Percentiles rank a stretch among this genome's conserved stretches.
Conservation (phyloP, 306 rosid genomes). For the Comarum palustre region DNA sequence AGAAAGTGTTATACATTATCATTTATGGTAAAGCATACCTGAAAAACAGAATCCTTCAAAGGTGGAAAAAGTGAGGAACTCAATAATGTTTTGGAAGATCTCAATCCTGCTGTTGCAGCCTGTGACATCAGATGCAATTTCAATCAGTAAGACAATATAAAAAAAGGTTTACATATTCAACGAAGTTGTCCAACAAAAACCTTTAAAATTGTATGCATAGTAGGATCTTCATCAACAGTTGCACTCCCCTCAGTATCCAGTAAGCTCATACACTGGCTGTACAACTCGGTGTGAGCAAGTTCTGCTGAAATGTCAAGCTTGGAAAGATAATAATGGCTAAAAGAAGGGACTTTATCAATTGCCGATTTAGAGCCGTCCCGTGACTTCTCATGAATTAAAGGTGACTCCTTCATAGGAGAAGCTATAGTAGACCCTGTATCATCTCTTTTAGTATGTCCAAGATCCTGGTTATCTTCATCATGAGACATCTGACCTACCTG, state of each 20-base stretch:
- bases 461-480: constrained; percentile 44
- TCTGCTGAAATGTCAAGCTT: constrained; percentile 81
- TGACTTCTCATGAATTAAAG: constrained; percentile 43
- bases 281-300: constrained; percentile 62
- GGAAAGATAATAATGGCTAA: constrained; percentile 74
- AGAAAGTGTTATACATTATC: neutral
- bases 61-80: constrained; percentile 54
- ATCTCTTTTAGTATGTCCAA: constrained; percentile 42
- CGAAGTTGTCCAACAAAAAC: constrained; percentile 35
- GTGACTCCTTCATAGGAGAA: constrained; percentile 56
- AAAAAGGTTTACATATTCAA: neutral
- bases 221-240: constrained; percentile 41
- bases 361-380: constrained; percentile 35
- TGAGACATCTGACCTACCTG: constrained; percentile 48
- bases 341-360: constrained; percentile 40
- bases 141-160: constrained; percentile 1
- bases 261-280: constrained; percentile 56
- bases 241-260: constrained; percentile 44
- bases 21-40: constrained; percentile 47
- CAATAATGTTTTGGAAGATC: constrained; percentile 36
- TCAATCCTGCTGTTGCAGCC: constrained; percentile 55
- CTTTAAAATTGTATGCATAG: constrained; percentile 46
- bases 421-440: constrained; percentile 50
- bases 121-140: constrained; percentile 36
- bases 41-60: constrained; percentile 55